Percentiles rank a stretch among this genome's conserved stretches.
These are phyloP conservation scores for Immersiella caudata DNA, from an alignment of 495 filamentous ascomycete species.

Conservation along the genomic window DNA sequence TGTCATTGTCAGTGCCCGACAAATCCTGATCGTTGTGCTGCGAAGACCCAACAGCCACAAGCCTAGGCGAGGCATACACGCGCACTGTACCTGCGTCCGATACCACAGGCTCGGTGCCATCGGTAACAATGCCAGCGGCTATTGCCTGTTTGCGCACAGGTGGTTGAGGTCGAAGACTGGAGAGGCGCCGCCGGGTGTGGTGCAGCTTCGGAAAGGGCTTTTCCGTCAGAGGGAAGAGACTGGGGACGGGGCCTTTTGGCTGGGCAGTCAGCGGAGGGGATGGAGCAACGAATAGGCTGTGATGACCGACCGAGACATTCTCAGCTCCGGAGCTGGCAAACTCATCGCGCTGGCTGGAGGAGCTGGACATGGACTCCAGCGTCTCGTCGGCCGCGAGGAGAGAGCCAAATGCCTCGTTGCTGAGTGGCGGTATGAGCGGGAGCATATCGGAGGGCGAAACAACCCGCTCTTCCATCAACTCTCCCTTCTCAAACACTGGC, in stretches of 20 bases:
- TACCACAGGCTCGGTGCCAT: constrained; percentile 13
- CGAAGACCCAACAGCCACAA: constrained; percentile 5
- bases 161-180: not conserved
- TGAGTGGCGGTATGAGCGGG: constrained; percentile 18
- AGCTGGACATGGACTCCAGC: constrained; percentile 7
- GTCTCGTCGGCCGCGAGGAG: constrained; percentile 8
- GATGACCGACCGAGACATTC: constrained; percentile 23
- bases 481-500: constrained; percentile 30
- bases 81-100: constrained; percentile 3
- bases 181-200: not conserved
- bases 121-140: constrained; percentile 10
- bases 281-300: constrained; percentile 6
- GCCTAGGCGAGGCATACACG: not conserved
- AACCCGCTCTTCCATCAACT: constrained; percentile 17
- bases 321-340: not conserved
- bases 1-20: not conserved
- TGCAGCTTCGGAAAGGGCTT: not conserved
- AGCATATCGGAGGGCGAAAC: not conserved
- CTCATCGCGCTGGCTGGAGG: not conserved
- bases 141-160: not conserved
- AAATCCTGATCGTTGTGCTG: not conserved
- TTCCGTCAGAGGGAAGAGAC: constrained; percentile 1
- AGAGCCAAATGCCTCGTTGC: constrained; percentile 1
- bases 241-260: constrained; percentile 17
- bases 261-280: constrained; percentile 24